Evolutionary conservation across 73 alveolate species (phyloP), one percentile per base, ranked within the genome.

Genomic region (Blepharisma stoltei): DNA sequence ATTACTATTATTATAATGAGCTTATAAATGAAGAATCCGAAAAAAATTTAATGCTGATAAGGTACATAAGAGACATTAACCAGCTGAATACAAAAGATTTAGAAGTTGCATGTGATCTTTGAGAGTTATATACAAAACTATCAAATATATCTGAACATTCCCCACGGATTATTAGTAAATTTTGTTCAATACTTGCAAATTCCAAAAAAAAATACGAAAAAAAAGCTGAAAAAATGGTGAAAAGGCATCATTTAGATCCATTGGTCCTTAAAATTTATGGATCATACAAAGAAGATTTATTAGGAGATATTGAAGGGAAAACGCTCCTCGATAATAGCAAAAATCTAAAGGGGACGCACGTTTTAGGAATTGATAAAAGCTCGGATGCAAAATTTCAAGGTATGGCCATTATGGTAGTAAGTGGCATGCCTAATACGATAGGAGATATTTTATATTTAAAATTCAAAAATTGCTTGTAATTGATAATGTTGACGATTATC

Each of bases 371-470:
- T 8, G 23, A 60, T 25, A 60, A 25, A 60, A 25, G 23, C 14
- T 8, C 23, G 2, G 37, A n/a, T 14, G 14, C 14, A 1, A 9
- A 14, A 14, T n/a, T 14, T 14, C 14, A 14, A 60, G 23, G 18
- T 2, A 9, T n/a, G 18, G 49, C 73, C 0, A 25, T 60, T 60
- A 18, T 60, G 73, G 23, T 60, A 2, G 73, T 60, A 60, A 60
- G 73, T 60, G 73, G 73, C 18, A 20, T 8, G 14, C 23, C 11
- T 60, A 2, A 18, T 14, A 25, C n/a, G 2, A 60, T 60, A 18
- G 73, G 73, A 60, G 23, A n/a, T 8, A 25, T 60, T 60, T n/a
- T 60, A 20, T 60, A 60, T 60, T n/a, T 38, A 9, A 60, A 20
- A 38, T 25, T 18, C 23, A 25, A 14, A 14, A 60, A 60, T 60